These are phyloP conservation scores for Colletotrichum graminicola DNA, from an alignment of 2,329 filamentous ascomycete species.

Conservation along the genomic window DNA sequence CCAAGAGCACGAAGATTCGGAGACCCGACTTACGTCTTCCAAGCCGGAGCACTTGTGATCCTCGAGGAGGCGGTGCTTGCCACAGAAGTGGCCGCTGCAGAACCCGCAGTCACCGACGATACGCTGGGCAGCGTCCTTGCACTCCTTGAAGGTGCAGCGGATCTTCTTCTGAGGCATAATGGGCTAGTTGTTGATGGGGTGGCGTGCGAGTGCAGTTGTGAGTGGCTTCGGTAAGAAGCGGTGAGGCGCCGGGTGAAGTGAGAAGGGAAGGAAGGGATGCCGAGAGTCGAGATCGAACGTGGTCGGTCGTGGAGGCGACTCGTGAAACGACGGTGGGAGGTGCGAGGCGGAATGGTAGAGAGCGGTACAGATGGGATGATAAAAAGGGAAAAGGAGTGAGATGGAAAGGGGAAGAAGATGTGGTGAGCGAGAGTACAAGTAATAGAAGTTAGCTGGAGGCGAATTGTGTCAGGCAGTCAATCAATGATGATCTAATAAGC, in stretches of 20 bases:
- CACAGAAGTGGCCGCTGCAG: slow-evolving; percentile 94
- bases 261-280: slow-evolving; percentile 15
- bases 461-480: slow-evolving; percentile 40
- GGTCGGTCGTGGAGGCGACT: slow-evolving; percentile 14
- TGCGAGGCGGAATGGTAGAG: background rate
- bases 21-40: slow-evolving; percentile 77
- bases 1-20: slow-evolving; percentile 48
- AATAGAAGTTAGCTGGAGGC: slow-evolving; percentile 36
- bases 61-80: slow-evolving; percentile 93
- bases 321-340: background rate
- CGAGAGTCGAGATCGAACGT: slow-evolving; percentile 9
- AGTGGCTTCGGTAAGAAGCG: slow-evolving; percentile 17
- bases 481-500: slow-evolving; percentile 43
- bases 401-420: slow-evolving; percentile 13
- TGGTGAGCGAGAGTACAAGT: slow-evolving; percentile 35
- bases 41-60: slow-evolving; percentile 93
- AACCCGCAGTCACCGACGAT: slow-evolving; percentile 98
- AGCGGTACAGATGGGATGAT: background rate
- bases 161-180: slow-evolving; percentile 80
- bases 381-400: background rate
- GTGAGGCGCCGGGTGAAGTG: slow-evolving; percentile 4
- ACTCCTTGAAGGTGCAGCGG: slow-evolving; percentile 89
- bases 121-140: slow-evolving; percentile 87
- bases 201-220: background rate
- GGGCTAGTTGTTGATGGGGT: slow-evolving; percentile 38